Evolutionary conservation across 2,329 filamentous ascomycete species (phyloP), one percentile per base, ranked within the genome.

Genomic region (Ascocoryne sarcoides): DNA sequence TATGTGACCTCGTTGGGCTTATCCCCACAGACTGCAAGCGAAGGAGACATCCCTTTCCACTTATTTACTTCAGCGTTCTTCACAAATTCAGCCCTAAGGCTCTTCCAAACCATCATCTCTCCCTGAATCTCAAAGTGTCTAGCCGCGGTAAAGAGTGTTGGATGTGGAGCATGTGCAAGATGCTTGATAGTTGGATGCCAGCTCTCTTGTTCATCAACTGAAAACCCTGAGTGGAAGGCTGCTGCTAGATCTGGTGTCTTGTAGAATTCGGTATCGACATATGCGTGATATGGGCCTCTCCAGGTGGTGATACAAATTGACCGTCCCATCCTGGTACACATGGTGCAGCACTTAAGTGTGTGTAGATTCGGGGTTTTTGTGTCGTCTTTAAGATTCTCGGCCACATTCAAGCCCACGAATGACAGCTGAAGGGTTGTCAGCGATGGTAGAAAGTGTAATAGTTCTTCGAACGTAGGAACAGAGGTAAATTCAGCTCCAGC

Each of bases 271-370:
- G 34, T 34, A 20, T 38, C 15, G 19, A 29, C 5, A 5, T 20
- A 42, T 29, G 29, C 29, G 40, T 34, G 40, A 42, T 42, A 38
- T 19, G 28, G 15, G 19, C 40, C 40, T 28, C 18, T 42, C 28
- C 35, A n/a, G 29, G 34, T 10, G 10, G 16, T 42, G 18, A 29
- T n/a, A 8, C 7, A 30, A 28, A 29, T 15, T 42, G 16, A 30
- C 19, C 19, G 9, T 42, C 35, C 35, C 30, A 26, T 26, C 15
- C 37, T 21, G 14, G 7, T 34, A 38, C 19, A 42, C 35, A 9
- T 17, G 29, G 19, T 7, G 20, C 40, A 38, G 10, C 29, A 38
- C 29, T 38, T 26, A 29, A 38, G 14, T 28, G 29, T 29, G 14
- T 10, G 19, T 33, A 28, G 20, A 42, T 26, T 38, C 14, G 33